Evolutionary conservation across 331 rosid genomes (phyloP).

Genomic region (Quercus phellos): DNA sequence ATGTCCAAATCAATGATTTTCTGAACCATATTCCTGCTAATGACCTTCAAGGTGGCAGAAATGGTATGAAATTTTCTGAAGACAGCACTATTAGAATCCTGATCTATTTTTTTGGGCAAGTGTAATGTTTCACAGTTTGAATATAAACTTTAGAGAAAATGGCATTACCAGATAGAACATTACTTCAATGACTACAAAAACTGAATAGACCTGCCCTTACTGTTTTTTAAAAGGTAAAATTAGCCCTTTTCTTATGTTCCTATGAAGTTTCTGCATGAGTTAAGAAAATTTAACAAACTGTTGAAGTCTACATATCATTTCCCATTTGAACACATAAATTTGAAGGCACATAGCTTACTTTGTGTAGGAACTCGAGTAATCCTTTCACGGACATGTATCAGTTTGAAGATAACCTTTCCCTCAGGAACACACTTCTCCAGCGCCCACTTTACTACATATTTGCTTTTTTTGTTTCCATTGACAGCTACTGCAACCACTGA

Average conservation of each 20-base stretch:
- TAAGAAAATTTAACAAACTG: background rate
- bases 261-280: background rate
- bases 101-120: background rate
- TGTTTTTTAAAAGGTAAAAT: background rate
- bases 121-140: background rate
- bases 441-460: slow-evolving; percentile 70
- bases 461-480: slow-evolving; percentile 74
- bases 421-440: slow-evolving; percentile 80
- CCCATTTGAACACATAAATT: background rate
- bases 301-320: background rate
- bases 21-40: background rate
- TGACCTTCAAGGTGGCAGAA: slow-evolving; percentile 8
- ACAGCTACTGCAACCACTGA: slow-evolving; percentile 67
- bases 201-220: background rate
- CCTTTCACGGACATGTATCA: slow-evolving; percentile 64
- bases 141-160: no score
- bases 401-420: slow-evolving; percentile 58
- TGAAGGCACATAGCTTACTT: slow-evolving; percentile 42
- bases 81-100: background rate
- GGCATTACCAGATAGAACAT: background rate
- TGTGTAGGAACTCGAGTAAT: slow-evolving; percentile 71
- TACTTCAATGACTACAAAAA: background rate
- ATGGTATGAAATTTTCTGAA: background rate
- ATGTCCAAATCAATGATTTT: background rate
- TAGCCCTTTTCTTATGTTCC: background rate